A percentile compares a stretch with the other conserved stretches of the same genome.
These are phyloP conservation scores for Silene conica DNA, from an alignment of 148 eudicot genomes.

Conservation along the genomic window DNA sequence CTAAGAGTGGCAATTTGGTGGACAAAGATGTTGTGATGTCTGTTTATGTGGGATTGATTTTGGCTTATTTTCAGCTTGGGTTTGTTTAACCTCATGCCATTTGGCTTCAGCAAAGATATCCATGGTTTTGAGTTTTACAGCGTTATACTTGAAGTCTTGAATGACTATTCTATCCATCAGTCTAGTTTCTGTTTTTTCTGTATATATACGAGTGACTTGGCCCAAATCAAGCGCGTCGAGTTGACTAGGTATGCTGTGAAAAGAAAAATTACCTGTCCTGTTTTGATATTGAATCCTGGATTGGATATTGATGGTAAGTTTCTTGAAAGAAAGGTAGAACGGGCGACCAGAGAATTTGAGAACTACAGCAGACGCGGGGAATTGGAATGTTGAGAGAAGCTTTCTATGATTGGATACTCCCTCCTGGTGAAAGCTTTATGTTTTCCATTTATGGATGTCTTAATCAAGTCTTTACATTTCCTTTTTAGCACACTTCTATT, in stretches of 20 bases:
- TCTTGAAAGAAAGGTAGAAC: neutral
- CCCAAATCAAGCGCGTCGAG: no score
- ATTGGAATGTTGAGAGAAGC: neutral
- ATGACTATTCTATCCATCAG: neutral
- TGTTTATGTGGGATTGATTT: constrained; percentile 10
- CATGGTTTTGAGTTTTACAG: neutral
- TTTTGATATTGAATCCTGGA: neutral
- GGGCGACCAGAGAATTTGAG: neutral
- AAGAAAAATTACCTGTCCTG: neutral
- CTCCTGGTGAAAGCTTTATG: no score
- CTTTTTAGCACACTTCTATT: no score
- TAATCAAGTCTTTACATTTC: no score
- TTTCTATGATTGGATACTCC: neutral
- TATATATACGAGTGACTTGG: neutral
- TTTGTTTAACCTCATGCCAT: neutral
- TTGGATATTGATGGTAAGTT: constrained; percentile 5
- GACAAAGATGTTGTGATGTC: constrained; percentile 11
- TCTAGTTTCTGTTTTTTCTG: constrained; percentile 2
- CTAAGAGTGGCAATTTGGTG: constrained; percentile 11
- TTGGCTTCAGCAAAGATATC: neutral
- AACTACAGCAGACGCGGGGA: neutral
- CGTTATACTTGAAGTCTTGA: neutral
- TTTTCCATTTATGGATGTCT: no score
- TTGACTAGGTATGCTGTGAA: neutral
- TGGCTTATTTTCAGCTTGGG: neutral